phyloP scores from a whole-genome alignment of 257 asterid species.

The Nicotiana undulata region DNA sequence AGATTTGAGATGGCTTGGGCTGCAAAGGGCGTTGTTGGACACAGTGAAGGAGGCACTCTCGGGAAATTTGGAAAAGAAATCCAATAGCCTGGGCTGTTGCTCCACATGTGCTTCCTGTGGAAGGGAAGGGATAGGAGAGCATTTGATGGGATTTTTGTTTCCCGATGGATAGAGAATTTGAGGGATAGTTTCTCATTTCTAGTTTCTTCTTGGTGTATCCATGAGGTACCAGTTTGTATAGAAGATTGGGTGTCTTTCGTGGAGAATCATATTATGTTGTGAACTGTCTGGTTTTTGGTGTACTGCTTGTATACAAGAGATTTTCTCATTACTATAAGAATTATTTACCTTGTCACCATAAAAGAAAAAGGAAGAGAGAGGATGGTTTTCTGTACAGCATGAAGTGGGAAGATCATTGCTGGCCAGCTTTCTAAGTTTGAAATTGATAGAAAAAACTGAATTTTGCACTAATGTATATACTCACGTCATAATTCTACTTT shows the following conservation, averaged over 20 bases:
- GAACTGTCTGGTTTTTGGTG: neutral
- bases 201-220: neutral
- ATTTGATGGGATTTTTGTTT: neutral
- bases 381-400: neutral
- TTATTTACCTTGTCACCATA: neutral
- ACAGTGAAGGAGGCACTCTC: constrained; percentile 2
- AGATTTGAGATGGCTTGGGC: neutral
- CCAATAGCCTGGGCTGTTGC: neutral
- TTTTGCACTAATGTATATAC: neutral
- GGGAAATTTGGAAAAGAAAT: neutral
- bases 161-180: neutral
- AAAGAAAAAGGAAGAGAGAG: neutral
- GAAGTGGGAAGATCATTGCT: neutral
- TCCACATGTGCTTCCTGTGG: neutral
- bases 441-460: neutral
- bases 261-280: neutral
- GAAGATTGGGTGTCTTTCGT: neutral
- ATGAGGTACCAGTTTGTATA: neutral
- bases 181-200: neutral
- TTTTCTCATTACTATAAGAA: neutral
- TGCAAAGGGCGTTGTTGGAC: neutral
- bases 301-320: neutral
- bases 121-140: neutral
- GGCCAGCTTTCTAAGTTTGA: neutral
- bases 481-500: neutral